Conservation (phyloP, 768 basidiomycete species). For the Austroboletus eburneus region DNA sequence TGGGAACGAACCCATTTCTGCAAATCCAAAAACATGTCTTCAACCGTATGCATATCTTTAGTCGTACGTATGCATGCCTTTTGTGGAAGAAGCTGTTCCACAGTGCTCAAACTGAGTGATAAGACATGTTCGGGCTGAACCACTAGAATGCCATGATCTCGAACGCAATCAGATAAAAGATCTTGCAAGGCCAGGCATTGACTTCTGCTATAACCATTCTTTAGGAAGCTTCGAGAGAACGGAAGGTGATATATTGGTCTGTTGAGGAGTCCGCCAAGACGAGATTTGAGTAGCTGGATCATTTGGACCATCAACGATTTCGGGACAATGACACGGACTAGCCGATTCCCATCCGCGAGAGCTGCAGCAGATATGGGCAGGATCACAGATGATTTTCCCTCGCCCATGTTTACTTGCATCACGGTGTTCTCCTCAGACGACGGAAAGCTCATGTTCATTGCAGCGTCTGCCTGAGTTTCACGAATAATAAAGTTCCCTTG, state of each 20-base stretch:
- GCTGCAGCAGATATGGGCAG: background rate
- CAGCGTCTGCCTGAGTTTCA: background rate
- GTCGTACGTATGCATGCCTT: background rate
- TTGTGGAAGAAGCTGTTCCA: background rate
- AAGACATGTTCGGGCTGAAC: background rate
- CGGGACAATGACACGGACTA: background rate
- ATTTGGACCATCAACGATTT: background rate
- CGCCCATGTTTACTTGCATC: background rate
- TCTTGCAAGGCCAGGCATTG: background rate
- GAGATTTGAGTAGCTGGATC: constrained; percentile 35
- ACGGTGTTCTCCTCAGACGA: constrained; percentile 29
- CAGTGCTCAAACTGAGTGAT: background rate
- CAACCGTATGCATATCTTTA: background rate
- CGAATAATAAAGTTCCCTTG: background rate
- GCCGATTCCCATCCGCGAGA: background rate
- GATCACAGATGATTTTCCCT: background rate
- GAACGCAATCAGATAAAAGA: background rate
- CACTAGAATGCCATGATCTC: background rate
- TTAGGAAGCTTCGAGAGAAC: background rate
- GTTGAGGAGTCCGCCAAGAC: constrained; percentile 35
- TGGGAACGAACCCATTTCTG: background rate
- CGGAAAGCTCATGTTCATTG: constrained; percentile 43
- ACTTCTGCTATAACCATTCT: no score
- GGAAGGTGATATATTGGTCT: constrained; percentile 6
- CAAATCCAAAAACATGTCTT: background rate